Evolutionary conservation across 495 filamentous ascomycete species (phyloP).

Genomic region (Penicillium lividum): DNA sequence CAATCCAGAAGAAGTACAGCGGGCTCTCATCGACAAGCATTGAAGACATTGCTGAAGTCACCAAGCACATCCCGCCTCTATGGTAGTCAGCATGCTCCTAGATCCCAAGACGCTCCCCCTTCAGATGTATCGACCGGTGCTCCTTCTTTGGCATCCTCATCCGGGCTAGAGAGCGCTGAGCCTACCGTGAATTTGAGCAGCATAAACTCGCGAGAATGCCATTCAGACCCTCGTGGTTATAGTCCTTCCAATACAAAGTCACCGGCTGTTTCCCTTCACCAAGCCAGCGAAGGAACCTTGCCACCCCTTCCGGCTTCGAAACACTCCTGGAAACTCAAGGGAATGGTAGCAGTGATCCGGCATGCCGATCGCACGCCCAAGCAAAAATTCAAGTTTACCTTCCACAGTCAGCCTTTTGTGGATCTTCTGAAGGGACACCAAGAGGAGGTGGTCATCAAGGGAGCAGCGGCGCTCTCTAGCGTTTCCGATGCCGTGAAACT

Average conservation of each 20-base stretch:
- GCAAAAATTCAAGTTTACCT: slow-evolving; percentile 99
- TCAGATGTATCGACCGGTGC: slow-evolving; percentile 45
- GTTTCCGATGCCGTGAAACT: slow-evolving; percentile 80
- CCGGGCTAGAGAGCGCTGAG: slow-evolving; percentile 45
- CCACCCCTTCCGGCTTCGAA: slow-evolving; percentile 83
- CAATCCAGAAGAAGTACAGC: slow-evolving; percentile 35
- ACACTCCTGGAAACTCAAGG: slow-evolving; percentile 96
- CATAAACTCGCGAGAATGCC: slow-evolving; percentile 27
- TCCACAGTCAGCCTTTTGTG: slow-evolving; percentile 94
- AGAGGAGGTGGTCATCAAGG: slow-evolving; percentile 93
- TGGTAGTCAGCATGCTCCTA: slow-evolving; percentile 46
- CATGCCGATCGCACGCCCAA: slow-evolving; percentile 98
- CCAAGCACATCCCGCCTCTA: slow-evolving; percentile 65
- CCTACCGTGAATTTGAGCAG: slow-evolving; percentile 18
- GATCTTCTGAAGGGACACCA: slow-evolving; percentile 91
- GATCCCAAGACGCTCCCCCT: slow-evolving; percentile 33
- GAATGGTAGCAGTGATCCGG: slow-evolving; percentile 94
- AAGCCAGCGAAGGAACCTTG: slow-evolving; percentile 28
- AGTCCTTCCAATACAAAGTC: slow-evolving; percentile 36
- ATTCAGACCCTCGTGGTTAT: slow-evolving; percentile 25
- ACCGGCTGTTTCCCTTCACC: slow-evolving; percentile 31
- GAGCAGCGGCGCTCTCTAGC: slow-evolving; percentile 84
- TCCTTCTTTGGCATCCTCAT: slow-evolving; percentile 52
- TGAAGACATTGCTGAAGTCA: slow-evolving; percentile 62
- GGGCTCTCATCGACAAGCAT: slow-evolving; percentile 41